These are phyloP conservation scores for Stropharia rugosoannulata DNA, from an alignment of 768 basidiomycete species.

Conservation along the genomic window DNA sequence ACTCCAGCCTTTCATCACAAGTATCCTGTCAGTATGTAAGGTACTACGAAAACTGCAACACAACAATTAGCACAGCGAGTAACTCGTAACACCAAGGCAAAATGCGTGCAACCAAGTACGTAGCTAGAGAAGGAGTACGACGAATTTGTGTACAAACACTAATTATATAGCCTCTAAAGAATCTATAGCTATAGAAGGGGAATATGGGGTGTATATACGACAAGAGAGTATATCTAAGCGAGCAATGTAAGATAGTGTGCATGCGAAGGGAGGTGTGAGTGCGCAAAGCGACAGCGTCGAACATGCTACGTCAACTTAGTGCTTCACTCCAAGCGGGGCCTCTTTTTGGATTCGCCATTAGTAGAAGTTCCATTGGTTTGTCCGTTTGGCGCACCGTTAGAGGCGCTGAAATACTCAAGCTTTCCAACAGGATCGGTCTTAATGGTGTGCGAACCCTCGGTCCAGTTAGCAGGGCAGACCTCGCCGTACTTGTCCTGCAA, in stretches of 20 bases:
- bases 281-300: not conserved
- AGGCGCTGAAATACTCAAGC: slow-evolving; percentile 67
- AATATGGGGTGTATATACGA: no score
- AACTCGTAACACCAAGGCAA: no score
- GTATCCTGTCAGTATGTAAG: no score
- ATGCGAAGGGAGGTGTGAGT: not conserved
- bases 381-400: slow-evolving; percentile 36
- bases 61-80: no score
- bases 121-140: no score
- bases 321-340: slow-evolving; percentile 50
- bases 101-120: no score
- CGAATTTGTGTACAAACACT: no score
- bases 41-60: no score
- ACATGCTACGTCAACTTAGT: not conserved
- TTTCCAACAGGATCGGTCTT: slow-evolving; percentile 74
- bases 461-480: slow-evolving; percentile 93
- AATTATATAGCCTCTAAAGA: no score
- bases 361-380: slow-evolving; percentile 21
- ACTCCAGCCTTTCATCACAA: no score
- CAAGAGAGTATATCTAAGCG: no score
- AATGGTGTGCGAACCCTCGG: slow-evolving; percentile 77
- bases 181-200: no score
- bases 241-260: not conserved
- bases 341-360: slow-evolving; percentile 47
- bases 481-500: slow-evolving; percentile 82